Base-by-base conservation (phyloP, 495 filamentous ascomycete species). In the Penicillium paradoxum region DNA sequence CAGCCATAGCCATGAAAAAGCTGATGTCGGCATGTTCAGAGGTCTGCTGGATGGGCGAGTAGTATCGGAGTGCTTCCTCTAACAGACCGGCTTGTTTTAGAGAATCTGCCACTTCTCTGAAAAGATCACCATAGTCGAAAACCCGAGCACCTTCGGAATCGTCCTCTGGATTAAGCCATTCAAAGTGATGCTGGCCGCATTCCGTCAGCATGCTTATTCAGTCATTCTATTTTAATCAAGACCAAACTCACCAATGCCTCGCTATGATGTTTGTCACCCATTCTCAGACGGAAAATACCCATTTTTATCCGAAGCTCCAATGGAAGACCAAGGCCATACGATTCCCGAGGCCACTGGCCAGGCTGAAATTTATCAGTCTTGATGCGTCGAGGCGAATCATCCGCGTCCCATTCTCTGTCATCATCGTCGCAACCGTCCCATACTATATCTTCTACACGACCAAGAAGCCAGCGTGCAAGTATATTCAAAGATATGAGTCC, bases 401-500 rank as follows among this genome's bases (percentile, higher is more conserved):
- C 79, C 3, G 79, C 57, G 62, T 98, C 93, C 88, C 90, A 98
- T 73, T 98, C 93, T 51, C 91, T 80, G 67, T 98, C 93, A 63
- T 97, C 90, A 6, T 81, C 75, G 7, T 77, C 65, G 55, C 82
- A 78, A n/a, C 77, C 63, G 48, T 96, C 87, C 93, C 93, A 98
- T 59, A 83, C 90, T 11, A 49, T 63, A 61, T 97, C 95, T 14
- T 77, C 73, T 29, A 75, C 72, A 22, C 93, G 84, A 18, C 89
- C 88, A 27, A 95, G 71, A 22, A 96, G 72, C 91, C 91, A 96
- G 42, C 93, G 77, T 22, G 85, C 79, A 4, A 96, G 60, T 13
- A 72, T 70, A 64, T 87, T 92, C 10, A 93, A 68, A 58, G 84
- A 77, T 18, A 64, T 63, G 6, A 95, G 76, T 9, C 86, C 91